phyloP scores from a whole-genome alignment of 371 early-diverging fungal species.

The Actinomucor elegans region DNA sequence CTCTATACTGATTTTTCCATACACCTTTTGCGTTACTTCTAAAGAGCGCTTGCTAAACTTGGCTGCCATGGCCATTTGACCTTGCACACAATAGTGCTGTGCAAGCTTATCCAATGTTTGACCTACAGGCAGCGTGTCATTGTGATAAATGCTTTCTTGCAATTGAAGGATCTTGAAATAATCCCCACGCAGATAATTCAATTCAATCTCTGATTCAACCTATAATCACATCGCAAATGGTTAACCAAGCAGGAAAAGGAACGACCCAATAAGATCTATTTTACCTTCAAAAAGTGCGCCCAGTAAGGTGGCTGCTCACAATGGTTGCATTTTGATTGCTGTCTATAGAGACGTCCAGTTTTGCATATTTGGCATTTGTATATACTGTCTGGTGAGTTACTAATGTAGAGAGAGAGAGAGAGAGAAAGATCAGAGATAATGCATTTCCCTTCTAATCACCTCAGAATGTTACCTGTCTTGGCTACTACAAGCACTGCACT shows the following conservation, averaged over 20 bases:
- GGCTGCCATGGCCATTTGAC: constrained; percentile 11
- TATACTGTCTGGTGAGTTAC: not conserved
- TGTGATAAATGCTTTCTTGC: constrained; percentile 16
- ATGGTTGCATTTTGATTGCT: constrained; percentile 4
- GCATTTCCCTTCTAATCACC: too few relatives aligned
- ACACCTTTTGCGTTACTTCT: constrained; percentile 13
- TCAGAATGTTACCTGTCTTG: too few relatives aligned
- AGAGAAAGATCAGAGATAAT: too few relatives aligned
- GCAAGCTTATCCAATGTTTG: constrained; percentile 25
- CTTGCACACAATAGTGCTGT: constrained; percentile 3
- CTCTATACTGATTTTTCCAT: constrained; percentile 30
- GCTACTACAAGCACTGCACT: constrained; percentile 28
- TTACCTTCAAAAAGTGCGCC: constrained; percentile 12
- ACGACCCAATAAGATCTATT: too few relatives aligned
- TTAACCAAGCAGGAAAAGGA: too few relatives aligned
- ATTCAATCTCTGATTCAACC: constrained; percentile 12
- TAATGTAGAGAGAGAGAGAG: too few relatives aligned
- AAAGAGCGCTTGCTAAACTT: constrained; percentile 20
- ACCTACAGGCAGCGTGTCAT: constrained; percentile 16
- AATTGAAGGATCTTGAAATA: constrained; percentile 6
- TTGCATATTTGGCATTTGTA: constrained; percentile 25
- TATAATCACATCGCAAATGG: constrained; percentile 1
- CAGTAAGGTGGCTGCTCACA: constrained; percentile 14
- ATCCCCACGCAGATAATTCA: not conserved
- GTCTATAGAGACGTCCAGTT: constrained; percentile 9